Base-by-base conservation (phyloP, 257 asterid genomes). In the Echites panduratus region DNA sequence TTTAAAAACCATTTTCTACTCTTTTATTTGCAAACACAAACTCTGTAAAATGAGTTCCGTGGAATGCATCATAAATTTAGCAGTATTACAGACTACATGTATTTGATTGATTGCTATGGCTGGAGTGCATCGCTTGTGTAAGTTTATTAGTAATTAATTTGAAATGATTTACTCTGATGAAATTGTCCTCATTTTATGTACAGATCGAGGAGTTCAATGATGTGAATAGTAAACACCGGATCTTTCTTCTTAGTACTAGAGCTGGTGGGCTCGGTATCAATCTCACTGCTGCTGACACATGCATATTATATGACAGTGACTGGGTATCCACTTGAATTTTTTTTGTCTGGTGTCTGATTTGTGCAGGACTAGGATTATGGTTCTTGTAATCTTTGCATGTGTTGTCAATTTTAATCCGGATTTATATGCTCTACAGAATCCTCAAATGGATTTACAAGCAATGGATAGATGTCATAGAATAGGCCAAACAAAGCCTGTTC, bases 211-310 rank as follows among this genome's bases (percentile, higher is more conserved):
- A 89, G 75, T 95, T 95, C 89, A 90, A 92, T 77, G 90, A 92
- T 50, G 87, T 75, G 65, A 73, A 84, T 76, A 92, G 97, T 63
- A 19, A 75, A 52, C 81, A 9, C 59, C 89, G 90, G 81, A 82
- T 95, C 74, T 95, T 95, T 87, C 96, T 95, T 68, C 96, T 95
- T 24, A 92, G 98, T 87, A 92, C 99, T 62, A 85, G 99, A 66
- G 99, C 99, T 78, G 99, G 99, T 74, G 99, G 99, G 56, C 90
- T 95, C 66, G 99, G 99, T 66, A 95, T 95, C 75, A 95, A 95
- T 86, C 99, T 95, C 59, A 92, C 98, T 70, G 84, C 98, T 77
- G 99, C 99, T 20, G 99, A 95, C 77, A 95, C 99, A 80, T 92
- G 98, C 93, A 92, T 95, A 76, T 79, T 95, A 56, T 95, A 95